phyloP scores from a whole-genome alignment of 2,329 filamentous ascomycete species.

The Teratosphaeriaceae sp. region DNA sequence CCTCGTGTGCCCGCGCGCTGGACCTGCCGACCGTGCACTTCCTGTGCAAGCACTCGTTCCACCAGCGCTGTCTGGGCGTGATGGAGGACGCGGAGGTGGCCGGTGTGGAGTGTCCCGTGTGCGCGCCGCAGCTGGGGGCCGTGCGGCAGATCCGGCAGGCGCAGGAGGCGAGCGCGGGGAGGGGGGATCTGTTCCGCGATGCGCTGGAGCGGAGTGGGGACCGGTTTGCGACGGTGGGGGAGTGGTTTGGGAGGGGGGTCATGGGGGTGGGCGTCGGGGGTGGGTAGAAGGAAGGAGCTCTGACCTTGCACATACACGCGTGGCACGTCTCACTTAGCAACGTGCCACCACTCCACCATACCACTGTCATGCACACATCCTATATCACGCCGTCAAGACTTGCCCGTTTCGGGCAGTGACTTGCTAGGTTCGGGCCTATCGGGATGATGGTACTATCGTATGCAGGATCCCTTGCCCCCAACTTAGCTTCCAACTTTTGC shows the following conservation, averaged over 20 bases:
- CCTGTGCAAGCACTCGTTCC: slow-evolving; percentile 93
- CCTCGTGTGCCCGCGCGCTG: slow-evolving; percentile 68
- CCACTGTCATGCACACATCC: no score
- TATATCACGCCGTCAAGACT: no score
- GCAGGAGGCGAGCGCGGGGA: slow-evolving; percentile 77
- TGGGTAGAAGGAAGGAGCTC: no score
- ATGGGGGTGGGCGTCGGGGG: slow-evolving; percentile 51
- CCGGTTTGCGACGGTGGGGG: slow-evolving; percentile 81
- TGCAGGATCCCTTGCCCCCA: no score
- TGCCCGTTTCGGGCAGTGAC: no score
- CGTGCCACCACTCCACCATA: no score
- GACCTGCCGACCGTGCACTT: slow-evolving; percentile 93
- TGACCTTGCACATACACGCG: no score
- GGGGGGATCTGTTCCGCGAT: slow-evolving; percentile 83
- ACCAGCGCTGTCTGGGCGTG: slow-evolving; percentile 77
- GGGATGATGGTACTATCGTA: no score
- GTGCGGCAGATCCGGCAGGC: slow-evolving; percentile 79
- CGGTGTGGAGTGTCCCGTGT: slow-evolving; percentile 77
- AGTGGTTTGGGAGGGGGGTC: slow-evolving; percentile 91
- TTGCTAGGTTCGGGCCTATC: no score
- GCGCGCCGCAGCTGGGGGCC: slow-evolving; percentile 75
- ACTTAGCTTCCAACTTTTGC: no score
- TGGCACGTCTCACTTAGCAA: no score
- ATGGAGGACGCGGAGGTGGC: slow-evolving; percentile 46
- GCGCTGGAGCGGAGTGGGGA: slow-evolving; percentile 66